Evolutionary conservation across 345 rosid species (phyloP), one percentile per base, ranked within the genome.

Genomic region (Boechera divaricarpa): DNA sequence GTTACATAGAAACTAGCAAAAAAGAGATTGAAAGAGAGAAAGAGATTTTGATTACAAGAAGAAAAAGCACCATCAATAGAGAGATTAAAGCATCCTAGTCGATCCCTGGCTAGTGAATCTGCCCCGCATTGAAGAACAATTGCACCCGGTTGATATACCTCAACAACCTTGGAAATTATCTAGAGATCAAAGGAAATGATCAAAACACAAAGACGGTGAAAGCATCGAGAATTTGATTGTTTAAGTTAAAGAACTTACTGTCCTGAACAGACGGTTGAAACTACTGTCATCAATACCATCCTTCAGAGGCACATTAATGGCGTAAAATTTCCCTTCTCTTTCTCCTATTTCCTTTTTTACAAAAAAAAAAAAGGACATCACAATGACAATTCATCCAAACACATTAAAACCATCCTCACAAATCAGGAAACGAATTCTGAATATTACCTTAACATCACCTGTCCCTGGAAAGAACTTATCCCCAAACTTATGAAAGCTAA

Each of bases 81-180:
- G 82, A 95, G 97, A 82, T 91, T 95, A 82, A 95, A 95, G 80
- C 97, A 92, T 72, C 99, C 98, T 82, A 95, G 85, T 64, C 97
- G 97, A 64, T 95, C 99, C 60, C 98, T 90, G 59, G 99, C 99
- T 53, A 95, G 88, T 51, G 99, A 95, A 88, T 95, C 99, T 73
- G 99, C 99, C 42, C 99, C 99, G 36, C 99, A 92, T 56, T 95
- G 99, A 70, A 95, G 98, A 82, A 95, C 99, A 53, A 95, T 90
- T 7, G 89, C 94, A 16, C 97, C 96, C 6, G 99, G 99, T 63
- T 72, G 89, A 83, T 95, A 95, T 54, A 84, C 85, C 85, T 95
- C 99, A 15, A 95, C 96, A 69, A 95, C 94, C 86, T 95, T 95
- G 68, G 86, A 76, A 59, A 92, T 91, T 67, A 92, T 86, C 98